Base-by-base conservation (phyloP, 2,329 filamentous ascomycete species). In the Fusarium nodosum region DNA sequence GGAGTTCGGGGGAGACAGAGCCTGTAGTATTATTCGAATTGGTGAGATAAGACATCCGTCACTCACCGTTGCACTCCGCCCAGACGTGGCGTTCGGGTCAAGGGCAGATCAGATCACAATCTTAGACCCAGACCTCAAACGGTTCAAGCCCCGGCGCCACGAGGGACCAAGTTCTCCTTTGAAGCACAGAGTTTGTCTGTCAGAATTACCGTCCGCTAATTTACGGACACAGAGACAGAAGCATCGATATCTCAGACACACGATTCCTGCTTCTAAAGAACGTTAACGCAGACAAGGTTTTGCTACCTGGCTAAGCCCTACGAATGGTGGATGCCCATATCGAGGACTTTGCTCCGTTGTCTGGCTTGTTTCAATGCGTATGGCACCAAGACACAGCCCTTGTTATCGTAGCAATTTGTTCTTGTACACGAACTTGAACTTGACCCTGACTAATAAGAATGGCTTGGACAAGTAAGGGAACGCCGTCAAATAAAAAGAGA, bases 141-240 rank as follows among this genome's bases (percentile, higher is more conserved):
- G 59, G 68, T 54, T 48, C 51, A 60, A 68, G 64, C 61, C 56
- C 68, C 59, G 60, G 53, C 72, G 69, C 72, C 69, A 69, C 56
- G 60, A 61, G 51, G 51, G 47, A 52, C 33, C 51, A 68, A 47
- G 34, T 64, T 64, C 47, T 56, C 53, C 30, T 50, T 39, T 51
- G 50, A 59, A 30, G 41, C 56, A 61, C 36, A 51, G 39, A 53
- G 50, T 64, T 56, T 53, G 39, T 42, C 41, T 54, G 30, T 11
- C 44, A 46, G 42, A 34, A 53, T 47, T 61, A 38, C 56, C 44
- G 47, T 45, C 42, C 13, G 28, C 48, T 39, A 28, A 39, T 24
- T 38, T 24, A 22, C 20, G 24, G 42, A 33, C 41, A 28, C 16
- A 55, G 42, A 61, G 44, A 60, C 52, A 34, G 41, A 55, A 55